Evolutionary conservation across 1,284 basidiomycete genomes (phyloP).

Genomic region (Kwoniella shivajii): DNA sequence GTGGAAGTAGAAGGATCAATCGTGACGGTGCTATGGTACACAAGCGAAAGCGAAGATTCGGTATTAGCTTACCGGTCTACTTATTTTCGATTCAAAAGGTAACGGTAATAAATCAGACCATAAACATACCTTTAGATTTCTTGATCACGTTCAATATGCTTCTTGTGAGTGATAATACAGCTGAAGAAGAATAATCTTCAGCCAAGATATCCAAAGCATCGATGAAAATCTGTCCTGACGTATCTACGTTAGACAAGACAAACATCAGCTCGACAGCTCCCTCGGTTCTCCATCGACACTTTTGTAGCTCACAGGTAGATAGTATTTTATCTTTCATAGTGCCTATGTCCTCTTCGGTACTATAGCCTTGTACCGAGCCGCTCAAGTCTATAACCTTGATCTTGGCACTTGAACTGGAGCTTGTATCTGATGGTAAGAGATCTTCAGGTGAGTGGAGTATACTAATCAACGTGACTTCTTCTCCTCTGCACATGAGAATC

Average conservation of each 20-base stretch:
- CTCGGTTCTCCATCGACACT: background rate
- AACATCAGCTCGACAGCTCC: conserved; percentile 1
- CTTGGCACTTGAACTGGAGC: background rate
- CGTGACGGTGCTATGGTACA: conserved; percentile 67
- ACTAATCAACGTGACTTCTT: conserved; percentile 20
- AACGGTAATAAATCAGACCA: background rate
- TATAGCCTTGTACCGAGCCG: conserved; percentile 25
- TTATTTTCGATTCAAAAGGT: background rate
- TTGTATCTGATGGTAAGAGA: conserved; percentile 6
- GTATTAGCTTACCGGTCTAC: background rate
- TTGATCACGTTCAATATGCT: conserved; percentile 26
- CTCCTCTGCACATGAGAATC: conserved; percentile 10
- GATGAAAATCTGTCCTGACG: conserved; percentile 41
- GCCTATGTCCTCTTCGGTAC: background rate
- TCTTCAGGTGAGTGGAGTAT: conserved; percentile 25
- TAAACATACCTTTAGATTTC: conserved; percentile 25
- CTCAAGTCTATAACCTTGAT: conserved; percentile 30
- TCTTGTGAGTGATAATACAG: conserved; percentile 32
- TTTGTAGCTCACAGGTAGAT: conserved; percentile 20
- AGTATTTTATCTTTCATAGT: conserved; percentile 19
- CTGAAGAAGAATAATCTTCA: conserved; percentile 36
- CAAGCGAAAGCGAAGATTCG: background rate
- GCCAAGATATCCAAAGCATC: conserved; percentile 48
- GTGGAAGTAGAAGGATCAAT: conserved; percentile 66
- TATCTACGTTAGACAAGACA: conserved; percentile 18